These are phyloP conservation scores for Auriscalpium vulgare DNA, from an alignment of 768 basidiomycete genomes.

Conservation along the genomic window DNA sequence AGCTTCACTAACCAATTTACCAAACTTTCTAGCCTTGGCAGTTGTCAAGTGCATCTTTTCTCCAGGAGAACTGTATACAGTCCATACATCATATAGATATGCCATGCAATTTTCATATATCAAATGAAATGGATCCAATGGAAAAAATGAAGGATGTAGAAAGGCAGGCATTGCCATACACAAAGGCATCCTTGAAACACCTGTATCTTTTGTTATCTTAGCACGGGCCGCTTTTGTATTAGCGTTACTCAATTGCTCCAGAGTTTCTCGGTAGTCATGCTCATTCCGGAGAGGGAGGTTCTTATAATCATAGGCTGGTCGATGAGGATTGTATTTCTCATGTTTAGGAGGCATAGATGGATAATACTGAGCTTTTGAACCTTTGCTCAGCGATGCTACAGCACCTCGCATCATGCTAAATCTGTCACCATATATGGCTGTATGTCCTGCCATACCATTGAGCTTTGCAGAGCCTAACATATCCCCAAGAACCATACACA, in stretches of 20 bases:
- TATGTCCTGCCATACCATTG: not conserved
- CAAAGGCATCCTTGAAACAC: not conserved
- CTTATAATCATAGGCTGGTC: not conserved
- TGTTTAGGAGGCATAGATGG: not conserved
- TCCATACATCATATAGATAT: slow-evolving; percentile 27
- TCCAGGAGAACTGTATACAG: not conserved
- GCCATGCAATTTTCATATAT: slow-evolving; percentile 27
- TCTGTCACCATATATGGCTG: not conserved
- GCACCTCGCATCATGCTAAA: not conserved
- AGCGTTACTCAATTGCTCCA: not conserved
- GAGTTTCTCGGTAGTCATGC: not conserved
- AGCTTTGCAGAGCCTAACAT: not conserved
- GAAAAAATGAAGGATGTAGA: slow-evolving; percentile 25
- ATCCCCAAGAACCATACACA: not conserved
- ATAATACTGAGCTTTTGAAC: not conserved
- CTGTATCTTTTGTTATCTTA: not conserved
- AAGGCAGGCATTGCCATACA: slow-evolving; percentile 15
- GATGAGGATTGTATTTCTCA: not conserved
- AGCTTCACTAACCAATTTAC: not conserved
- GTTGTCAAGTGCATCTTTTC: not conserved
- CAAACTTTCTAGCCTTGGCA: not conserved
- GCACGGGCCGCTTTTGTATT: not conserved
- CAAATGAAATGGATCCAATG: slow-evolving; percentile 30
- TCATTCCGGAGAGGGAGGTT: not conserved
- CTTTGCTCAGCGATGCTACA: not conserved